Evolutionary conservation across 2,329 filamentous ascomycete species (phyloP).

Genomic region (Cytospora piceicola): DNA sequence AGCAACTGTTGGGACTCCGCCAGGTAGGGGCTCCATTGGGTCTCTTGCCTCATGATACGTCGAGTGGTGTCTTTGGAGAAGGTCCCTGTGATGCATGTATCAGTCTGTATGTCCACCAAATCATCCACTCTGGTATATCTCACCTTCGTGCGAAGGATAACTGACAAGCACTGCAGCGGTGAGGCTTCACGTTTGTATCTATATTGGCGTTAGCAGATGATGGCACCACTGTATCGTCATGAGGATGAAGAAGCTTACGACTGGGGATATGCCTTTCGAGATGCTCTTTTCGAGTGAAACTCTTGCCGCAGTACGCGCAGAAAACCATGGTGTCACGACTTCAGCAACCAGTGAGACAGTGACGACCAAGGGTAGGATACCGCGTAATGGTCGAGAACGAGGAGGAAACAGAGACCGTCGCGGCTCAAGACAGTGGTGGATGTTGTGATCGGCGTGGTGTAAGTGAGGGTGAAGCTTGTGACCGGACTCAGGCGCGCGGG

Average conservation of each 20-base stretch:
- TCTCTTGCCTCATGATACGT: slow-evolving; percentile 57
- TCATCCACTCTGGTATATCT: slow-evolving; percentile 16
- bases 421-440: slow-evolving; percentile 26
- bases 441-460: slow-evolving; percentile 30
- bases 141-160: slow-evolving; percentile 56
- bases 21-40: slow-evolving; percentile 49
- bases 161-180: slow-evolving; percentile 53
- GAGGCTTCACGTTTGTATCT: slow-evolving; percentile 61
- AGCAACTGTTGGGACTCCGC: slow-evolving; percentile 47
- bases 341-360: slow-evolving; percentile 27
- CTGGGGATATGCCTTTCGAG: slow-evolving; percentile 58
- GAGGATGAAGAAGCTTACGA: slow-evolving; percentile 45
- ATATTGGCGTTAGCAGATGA: slow-evolving; percentile 27
- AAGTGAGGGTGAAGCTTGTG: slow-evolving; percentile 19
- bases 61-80: slow-evolving; percentile 54
- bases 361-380: slow-evolving; percentile 1
- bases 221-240: not conserved
- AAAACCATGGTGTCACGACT: slow-evolving; percentile 45
- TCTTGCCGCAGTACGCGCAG: slow-evolving; percentile 59
- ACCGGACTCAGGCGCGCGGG: slow-evolving; percentile 1
- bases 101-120: not conserved
- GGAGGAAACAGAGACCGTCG: not conserved
- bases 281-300: slow-evolving; percentile 60
- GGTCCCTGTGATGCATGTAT: slow-evolving; percentile 44
- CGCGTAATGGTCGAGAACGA: slow-evolving; percentile 17